A percentile compares a stretch with the other conserved stretches of the same genome.
Evolutionary conservation across 345 rosid genomes (phyloP).

Genomic region (Erodium maritimum): DNA sequence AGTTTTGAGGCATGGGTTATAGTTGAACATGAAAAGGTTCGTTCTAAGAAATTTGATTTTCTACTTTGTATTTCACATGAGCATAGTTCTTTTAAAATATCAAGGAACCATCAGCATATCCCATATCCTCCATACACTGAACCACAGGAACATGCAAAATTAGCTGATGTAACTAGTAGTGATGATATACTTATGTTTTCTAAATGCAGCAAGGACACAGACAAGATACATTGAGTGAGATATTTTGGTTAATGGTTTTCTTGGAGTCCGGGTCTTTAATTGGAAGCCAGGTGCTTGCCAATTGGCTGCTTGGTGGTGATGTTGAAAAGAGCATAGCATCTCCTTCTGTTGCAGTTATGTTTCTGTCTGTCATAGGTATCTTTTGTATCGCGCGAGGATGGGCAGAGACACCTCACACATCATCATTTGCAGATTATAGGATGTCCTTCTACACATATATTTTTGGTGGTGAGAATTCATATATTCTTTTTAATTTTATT

Average conservation of each 20-base stretch:
- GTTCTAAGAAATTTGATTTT: constrained; percentile 6
- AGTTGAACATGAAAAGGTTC: constrained; percentile 77
- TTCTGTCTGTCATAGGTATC: constrained; percentile 43
- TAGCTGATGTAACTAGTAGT: constrained; percentile 1
- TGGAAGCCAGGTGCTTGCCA: constrained; percentile 66
- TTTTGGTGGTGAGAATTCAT: constrained; percentile 44
- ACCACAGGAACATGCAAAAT: not conserved
- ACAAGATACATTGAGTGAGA: constrained; percentile 59
- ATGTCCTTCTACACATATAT: constrained; percentile 37
- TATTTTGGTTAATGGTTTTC: constrained; percentile 88
- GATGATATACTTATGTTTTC: constrained; percentile 5
- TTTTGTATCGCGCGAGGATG: constrained; percentile 35
- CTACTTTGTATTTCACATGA: not conserved
- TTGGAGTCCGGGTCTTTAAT: constrained; percentile 63
- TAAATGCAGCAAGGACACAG: constrained; percentile 67
- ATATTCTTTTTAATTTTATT: not conserved
- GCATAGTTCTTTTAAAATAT: not conserved
- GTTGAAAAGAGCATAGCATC: constrained; percentile 32
- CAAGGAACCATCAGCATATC: not conserved
- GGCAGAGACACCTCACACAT: constrained; percentile 33
- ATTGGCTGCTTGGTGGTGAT: constrained; percentile 45
- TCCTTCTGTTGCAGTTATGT: constrained; percentile 29
- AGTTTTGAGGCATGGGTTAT: constrained; percentile 85
- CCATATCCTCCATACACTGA: not conserved
- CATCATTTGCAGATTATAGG: constrained; percentile 28